Percentiles rank a stretch among this genome's conserved stretches.
Evolutionary conservation across 441 rosid species (phyloP).

Genomic region (Sinapis alba): DNA sequence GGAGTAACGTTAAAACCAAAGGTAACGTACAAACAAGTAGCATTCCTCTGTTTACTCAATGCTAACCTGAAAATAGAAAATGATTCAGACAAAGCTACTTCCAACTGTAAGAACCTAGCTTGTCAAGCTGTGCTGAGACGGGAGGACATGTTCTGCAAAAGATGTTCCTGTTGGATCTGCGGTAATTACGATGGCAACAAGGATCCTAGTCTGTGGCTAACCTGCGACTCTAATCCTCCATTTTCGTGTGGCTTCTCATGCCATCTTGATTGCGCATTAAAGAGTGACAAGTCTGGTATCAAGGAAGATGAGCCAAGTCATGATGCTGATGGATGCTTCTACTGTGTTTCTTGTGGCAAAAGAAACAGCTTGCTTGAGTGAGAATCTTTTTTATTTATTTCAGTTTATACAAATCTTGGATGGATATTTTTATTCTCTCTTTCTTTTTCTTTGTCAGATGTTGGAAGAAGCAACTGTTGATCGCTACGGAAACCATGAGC

Average conservation of each 20-base stretch:
- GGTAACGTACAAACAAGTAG: not conserved
- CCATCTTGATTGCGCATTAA: conserved; percentile 46
- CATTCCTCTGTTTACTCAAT: not conserved
- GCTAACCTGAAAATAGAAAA: not conserved
- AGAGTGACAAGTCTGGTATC: conserved; percentile 37
- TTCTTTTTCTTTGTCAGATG: conserved; percentile 13
- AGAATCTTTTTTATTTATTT: not conserved
- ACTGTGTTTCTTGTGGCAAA: conserved; percentile 48
- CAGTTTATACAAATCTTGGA: not conserved
- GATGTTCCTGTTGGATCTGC: conserved; percentile 54
- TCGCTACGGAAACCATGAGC: conserved; percentile 43
- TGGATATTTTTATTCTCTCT: not conserved
- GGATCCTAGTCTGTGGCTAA: conserved; percentile 54
- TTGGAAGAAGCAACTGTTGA: conserved; percentile 47
- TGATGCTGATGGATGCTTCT: conserved; percentile 38
- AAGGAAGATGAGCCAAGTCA: conserved; percentile 16
- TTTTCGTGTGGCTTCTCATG: conserved; percentile 48
- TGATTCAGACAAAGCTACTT: not conserved
- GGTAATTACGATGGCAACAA: conserved; percentile 45
- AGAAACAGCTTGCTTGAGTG: conserved; percentile 41
- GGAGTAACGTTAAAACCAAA: conserved; percentile 43
- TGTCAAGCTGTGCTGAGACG: conserved; percentile 39
- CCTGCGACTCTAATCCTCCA: conserved; percentile 41
- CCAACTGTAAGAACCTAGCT: conserved; percentile 39
- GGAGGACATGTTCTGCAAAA: conserved; percentile 41